Conservation (phyloP, 768 basidiomycete genomes). For the Podaxis sp. region DNA sequence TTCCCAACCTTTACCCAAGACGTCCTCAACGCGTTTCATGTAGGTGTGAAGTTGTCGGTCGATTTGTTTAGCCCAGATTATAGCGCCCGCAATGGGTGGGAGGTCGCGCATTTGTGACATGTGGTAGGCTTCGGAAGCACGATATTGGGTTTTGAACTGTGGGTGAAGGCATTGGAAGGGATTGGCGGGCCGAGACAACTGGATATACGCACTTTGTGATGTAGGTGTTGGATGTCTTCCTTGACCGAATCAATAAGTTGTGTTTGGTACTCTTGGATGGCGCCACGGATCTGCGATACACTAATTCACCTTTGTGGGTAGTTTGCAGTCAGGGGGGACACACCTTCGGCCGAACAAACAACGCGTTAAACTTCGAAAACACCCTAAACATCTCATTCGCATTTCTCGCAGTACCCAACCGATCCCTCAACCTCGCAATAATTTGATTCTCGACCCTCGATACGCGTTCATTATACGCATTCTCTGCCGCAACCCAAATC, state of each 20-base stretch:
- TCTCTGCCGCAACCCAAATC: constrained; percentile 97
- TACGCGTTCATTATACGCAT: constrained; percentile 96
- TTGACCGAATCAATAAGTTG: constrained; percentile 99
- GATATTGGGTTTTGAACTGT: constrained; percentile 91
- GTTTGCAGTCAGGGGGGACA: neutral
- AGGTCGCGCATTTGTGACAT: constrained; percentile 99
- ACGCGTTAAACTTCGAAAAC: constrained; percentile 96
- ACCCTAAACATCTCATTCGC: constrained; percentile 99
- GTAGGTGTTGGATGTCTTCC: constrained; percentile 92
- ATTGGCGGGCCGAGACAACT: neutral
- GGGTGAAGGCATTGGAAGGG: neutral
- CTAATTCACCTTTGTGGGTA: neutral
- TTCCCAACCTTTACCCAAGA: constrained; percentile 97
- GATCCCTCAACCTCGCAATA: constrained; percentile 86
- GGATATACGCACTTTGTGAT: constrained; percentile 66
- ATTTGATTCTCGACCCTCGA: constrained; percentile 98
- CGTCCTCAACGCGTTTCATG: constrained; percentile 99
- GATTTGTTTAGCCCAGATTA: constrained; percentile 99
- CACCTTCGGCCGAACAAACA: constrained; percentile 28
- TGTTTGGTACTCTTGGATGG: constrained; percentile 98
- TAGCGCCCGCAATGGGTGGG: constrained; percentile 96
- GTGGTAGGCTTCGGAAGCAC: constrained; percentile 92
- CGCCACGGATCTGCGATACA: constrained; percentile 76
- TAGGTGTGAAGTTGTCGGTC: constrained; percentile 93
- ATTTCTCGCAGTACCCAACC: constrained; percentile 91